A percentile compares a stretch with the other conserved stretches of the same genome.
phyloP scores from a whole-genome alignment of 2,329 filamentous ascomycete species.

The Westerdykella aurantiaca region DNA sequence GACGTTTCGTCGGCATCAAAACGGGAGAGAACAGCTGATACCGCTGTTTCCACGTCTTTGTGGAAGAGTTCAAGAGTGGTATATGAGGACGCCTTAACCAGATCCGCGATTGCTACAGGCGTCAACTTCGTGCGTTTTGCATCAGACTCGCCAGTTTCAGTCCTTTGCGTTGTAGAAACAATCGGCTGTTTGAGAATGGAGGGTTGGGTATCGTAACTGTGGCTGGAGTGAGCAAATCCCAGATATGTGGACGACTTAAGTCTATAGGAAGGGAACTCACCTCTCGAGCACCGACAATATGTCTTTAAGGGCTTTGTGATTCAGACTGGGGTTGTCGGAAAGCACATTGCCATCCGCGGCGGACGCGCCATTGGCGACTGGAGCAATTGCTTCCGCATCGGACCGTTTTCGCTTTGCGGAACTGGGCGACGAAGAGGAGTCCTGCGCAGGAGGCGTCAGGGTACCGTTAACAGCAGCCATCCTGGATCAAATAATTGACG shows the following conservation, averaged over 20 bases:
- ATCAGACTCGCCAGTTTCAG: constrained; percentile 37
- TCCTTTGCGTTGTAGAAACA: constrained; percentile 20
- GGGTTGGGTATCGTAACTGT: constrained; percentile 41
- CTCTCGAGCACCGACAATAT: constrained; percentile 39
- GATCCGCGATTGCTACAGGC: constrained; percentile 33
- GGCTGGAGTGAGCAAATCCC: constrained; percentile 1
- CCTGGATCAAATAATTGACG: constrained; percentile 5
- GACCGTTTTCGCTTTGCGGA: constrained; percentile 44
- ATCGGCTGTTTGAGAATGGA: constrained; percentile 42
- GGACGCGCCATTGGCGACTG: constrained; percentile 25
- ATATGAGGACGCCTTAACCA: constrained; percentile 38
- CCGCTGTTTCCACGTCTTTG: constrained; percentile 39
- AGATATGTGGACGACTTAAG: not conserved
- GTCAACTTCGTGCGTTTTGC: constrained; percentile 44
- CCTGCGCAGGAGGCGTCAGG: constrained; percentile 16
- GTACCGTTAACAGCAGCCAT: constrained; percentile 35
- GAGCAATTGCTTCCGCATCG: constrained; percentile 22
- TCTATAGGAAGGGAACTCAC: constrained; percentile 19
- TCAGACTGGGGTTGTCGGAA: constrained; percentile 18
- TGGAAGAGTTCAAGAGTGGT: constrained; percentile 39
- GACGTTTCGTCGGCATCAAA: constrained; percentile 21
- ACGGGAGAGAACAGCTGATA: constrained; percentile 34
- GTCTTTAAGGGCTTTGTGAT: constrained; percentile 35
- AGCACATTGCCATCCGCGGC: constrained; percentile 13
- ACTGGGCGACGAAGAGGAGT: constrained; percentile 18